phyloP scores from a whole-genome alignment of 2,329 filamentous ascomycete genomes.

The Xylariaceae sp. region DNA sequence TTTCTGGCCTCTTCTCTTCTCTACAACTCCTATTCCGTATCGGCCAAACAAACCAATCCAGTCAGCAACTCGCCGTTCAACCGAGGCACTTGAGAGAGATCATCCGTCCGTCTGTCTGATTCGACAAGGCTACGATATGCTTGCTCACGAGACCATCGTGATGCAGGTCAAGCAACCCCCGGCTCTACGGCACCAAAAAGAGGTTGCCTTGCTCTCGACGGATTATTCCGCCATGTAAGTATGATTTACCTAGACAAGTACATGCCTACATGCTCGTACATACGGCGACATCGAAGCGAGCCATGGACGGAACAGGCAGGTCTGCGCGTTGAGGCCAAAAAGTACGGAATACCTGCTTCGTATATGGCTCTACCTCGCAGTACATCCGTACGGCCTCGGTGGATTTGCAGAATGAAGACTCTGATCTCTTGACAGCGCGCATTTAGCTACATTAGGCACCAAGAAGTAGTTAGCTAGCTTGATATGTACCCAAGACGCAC shows the following conservation, averaged over 20 bases:
- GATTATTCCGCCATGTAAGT: too few species aligned
- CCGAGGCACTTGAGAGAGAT: too few species aligned
- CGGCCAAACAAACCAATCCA: too few species aligned
- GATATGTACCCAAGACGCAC: too few species aligned
- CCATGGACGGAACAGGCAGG: neutral
- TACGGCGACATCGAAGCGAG: neutral
- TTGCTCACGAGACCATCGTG: too few species aligned
- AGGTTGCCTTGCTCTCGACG: neutral
- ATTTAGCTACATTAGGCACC: neutral
- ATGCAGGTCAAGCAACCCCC: too few species aligned
- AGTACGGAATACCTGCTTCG: neutral
- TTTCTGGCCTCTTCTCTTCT: neutral
- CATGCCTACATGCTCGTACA: neutral
- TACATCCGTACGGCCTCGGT: neutral
- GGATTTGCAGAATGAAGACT: too few species aligned
- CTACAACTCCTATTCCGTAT: too few species aligned
- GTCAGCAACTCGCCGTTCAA: too few species aligned
- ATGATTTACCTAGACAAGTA: neutral
- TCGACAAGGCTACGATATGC: too few species aligned
- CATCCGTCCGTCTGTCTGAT: too few species aligned
- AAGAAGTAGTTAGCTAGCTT: too few species aligned
- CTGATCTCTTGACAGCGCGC: neutral
- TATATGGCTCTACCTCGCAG: neutral
- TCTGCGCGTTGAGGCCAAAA: neutral
- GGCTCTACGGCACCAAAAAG: neutral